These are phyloP conservation scores for Fusarium tanahbumbuense DNA, from an alignment of 2,329 filamentous ascomycete species.

Conservation along the genomic window DNA sequence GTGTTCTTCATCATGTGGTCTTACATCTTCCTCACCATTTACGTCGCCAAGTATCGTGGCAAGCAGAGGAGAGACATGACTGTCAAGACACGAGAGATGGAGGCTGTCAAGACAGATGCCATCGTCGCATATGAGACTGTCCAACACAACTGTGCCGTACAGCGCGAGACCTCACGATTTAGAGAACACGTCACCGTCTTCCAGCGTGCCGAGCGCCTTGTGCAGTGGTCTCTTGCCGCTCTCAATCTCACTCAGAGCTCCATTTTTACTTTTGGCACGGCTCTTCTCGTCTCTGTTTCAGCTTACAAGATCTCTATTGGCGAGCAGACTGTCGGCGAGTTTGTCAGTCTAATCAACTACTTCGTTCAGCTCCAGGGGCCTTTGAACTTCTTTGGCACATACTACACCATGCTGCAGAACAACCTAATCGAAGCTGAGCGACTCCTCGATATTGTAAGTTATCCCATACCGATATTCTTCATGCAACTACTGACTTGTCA, in stretches of 20 bases:
- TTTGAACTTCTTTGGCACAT: slow-evolving; percentile 69
- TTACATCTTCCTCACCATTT: slow-evolving; percentile 63
- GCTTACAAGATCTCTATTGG: slow-evolving; percentile 71
- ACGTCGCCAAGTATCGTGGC: slow-evolving; percentile 60
- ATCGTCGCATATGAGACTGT: slow-evolving; percentile 67
- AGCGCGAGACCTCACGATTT: slow-evolving; percentile 68
- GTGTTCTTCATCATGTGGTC: slow-evolving; percentile 61
- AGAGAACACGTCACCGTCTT: slow-evolving; percentile 63
- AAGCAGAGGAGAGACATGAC: slow-evolving; percentile 59
- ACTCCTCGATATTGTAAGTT: slow-evolving; percentile 56
- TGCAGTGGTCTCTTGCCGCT: slow-evolving; percentile 50
- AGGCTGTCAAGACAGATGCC: slow-evolving; percentile 61
- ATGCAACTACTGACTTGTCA: slow-evolving; percentile 22
- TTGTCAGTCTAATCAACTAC: slow-evolving; percentile 67
- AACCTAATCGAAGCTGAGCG: slow-evolving; percentile 60
- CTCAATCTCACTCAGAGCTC: slow-evolving; percentile 73
- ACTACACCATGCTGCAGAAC: slow-evolving; percentile 60
- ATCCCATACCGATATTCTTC: rapidly evolving
- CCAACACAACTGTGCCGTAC: slow-evolving; percentile 72
- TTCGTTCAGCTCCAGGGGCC: slow-evolving; percentile 71
- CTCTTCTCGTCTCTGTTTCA: slow-evolving; percentile 70
- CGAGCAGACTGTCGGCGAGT: slow-evolving; percentile 65
- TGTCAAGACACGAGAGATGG: slow-evolving; percentile 59
- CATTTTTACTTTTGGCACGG: slow-evolving; percentile 70
- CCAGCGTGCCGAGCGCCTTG: slow-evolving; percentile 55